A percentile compares a stretch with the other conserved stretches of the same genome.
phyloP scores from a whole-genome alignment of 2,329 filamentous ascomycete genomes.

The Elsinoe fawcettii region DNA sequence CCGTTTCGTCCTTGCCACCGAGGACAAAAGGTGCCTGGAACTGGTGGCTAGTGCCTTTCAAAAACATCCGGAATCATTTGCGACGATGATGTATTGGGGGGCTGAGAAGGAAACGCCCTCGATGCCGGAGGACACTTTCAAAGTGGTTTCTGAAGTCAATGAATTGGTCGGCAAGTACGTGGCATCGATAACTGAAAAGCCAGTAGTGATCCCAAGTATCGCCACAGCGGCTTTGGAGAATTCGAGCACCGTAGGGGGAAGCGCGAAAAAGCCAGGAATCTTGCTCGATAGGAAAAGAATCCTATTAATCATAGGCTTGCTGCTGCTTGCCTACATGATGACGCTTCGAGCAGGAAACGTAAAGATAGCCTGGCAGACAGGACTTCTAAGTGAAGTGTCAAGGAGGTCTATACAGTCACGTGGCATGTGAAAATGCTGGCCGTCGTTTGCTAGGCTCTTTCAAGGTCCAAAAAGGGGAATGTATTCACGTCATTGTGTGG shows the following conservation, averaged over 20 bases:
- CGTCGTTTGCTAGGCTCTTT: not conserved
- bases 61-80: not conserved
- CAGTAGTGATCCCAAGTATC: too few species aligned
- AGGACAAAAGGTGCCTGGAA: not conserved
- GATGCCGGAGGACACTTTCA: not conserved
- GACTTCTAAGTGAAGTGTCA: too few species aligned
- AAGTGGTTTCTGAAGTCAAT: not conserved
- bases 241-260: too few species aligned
- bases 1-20: not conserved
- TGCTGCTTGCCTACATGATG: too few species aligned
- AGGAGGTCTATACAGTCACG: too few species aligned
- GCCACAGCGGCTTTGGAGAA: too few species aligned
- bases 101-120: not conserved
- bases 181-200: too few species aligned
- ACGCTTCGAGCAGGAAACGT: not conserved
- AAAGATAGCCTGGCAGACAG: not conserved
- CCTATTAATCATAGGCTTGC: too few species aligned
- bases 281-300: too few species aligned
- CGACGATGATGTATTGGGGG: not conserved
- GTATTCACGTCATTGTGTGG: not conserved
- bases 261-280: too few species aligned
- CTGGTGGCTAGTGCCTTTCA: not conserved
- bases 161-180: too few species aligned
- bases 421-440: not conserved
- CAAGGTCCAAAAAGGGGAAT: not conserved